Evolutionary conservation across 2,329 filamentous ascomycete genomes (phyloP).

Genomic region (Hymenoscyphus repandus): DNA sequence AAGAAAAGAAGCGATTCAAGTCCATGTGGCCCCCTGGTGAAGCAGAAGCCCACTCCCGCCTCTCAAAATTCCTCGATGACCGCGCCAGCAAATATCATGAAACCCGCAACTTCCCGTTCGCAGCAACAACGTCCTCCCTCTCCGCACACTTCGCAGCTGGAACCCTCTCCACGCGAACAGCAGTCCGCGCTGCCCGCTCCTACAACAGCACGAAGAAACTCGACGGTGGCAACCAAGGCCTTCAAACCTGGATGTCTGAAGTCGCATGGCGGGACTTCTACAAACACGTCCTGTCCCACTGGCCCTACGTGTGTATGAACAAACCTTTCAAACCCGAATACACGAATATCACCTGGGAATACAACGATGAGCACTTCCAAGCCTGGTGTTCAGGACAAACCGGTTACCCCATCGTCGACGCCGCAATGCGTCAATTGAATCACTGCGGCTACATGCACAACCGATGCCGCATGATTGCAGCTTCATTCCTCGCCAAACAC

Average conservation of each 20-base stretch:
- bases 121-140: slow-evolving; percentile 59
- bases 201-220: slow-evolving; percentile 60
- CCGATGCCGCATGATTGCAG: slow-evolving; percentile 76
- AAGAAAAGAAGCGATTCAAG: slow-evolving; percentile 53
- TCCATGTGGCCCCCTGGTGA: slow-evolving; percentile 71
- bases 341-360: slow-evolving; percentile 77
- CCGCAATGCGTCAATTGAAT: slow-evolving; percentile 74
- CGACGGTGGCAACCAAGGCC: slow-evolving; percentile 60
- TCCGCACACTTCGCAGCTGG: slow-evolving; percentile 69
- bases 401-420: slow-evolving; percentile 79
- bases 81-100: slow-evolving; percentile 58
- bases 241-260: slow-evolving; percentile 72
- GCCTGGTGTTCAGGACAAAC: slow-evolving; percentile 72
- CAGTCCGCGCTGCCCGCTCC: slow-evolving; percentile 57
- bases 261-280: slow-evolving; percentile 87
- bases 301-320: slow-evolving; percentile 79
- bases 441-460: slow-evolving; percentile 77
- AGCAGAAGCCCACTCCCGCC: slow-evolving; percentile 58
- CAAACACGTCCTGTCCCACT: slow-evolving; percentile 76
- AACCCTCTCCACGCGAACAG: slow-evolving; percentile 63
- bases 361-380: slow-evolving; percentile 61
- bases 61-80: slow-evolving; percentile 63
- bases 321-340: slow-evolving; percentile 81
- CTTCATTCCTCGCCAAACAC: slow-evolving; percentile 76
- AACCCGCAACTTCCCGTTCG: slow-evolving; percentile 60